Base-by-base conservation (phyloP, 2,329 filamentous ascomycete genomes). In the Penicillium janthinellum region DNA sequence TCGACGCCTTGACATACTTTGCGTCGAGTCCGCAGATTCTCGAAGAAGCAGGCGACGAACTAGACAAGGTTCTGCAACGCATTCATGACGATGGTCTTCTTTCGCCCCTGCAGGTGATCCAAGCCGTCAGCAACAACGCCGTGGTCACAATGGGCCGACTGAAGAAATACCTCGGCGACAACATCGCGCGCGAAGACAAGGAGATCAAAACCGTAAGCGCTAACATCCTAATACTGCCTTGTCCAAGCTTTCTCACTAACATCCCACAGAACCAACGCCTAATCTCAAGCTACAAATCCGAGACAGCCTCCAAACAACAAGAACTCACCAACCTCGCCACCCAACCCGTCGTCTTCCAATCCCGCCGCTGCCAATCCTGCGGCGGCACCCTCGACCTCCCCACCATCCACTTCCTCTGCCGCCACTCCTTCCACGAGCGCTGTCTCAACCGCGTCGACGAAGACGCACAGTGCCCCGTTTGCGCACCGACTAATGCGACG, bases 131-230 rank as follows among this genome's bases (percentile, higher is more conserved):
- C 61, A 84, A 84, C 54, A 90, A 90, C 66, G 85, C 88, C 5
- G 91, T 97, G 2, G 94, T 96, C 0, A 98, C 92, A 0, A 97
- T 99, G 91, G 95, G 94, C 53, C 92, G 98, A 84, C 89, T 99
- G 63, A 98, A 97, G 77, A 87, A 88, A 5, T 99, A 99, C 76
- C 86, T 99, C 2, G 87, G 90, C 64, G 87, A 90, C 52, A 96
- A 93, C 8, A 96, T 99, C 64, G 88, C 91, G 67, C 87, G 91
- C 53, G 95, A 99, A 77, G 86, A 92, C 28, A 88, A 88, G 60
- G 93, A 97, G 70, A 97, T 99, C 10, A 53, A 53, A 34, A 53
- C 51, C 11, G 60, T 86, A 84, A 14, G 81, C 79, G n/a, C 80
- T 81, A 67, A 28, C 25, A 3, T 17, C 17, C 38, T 31, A 28